Conservation (phyloP, 495 filamentous ascomycete genomes). For the Aspergillus coremiiformis region DNA sequence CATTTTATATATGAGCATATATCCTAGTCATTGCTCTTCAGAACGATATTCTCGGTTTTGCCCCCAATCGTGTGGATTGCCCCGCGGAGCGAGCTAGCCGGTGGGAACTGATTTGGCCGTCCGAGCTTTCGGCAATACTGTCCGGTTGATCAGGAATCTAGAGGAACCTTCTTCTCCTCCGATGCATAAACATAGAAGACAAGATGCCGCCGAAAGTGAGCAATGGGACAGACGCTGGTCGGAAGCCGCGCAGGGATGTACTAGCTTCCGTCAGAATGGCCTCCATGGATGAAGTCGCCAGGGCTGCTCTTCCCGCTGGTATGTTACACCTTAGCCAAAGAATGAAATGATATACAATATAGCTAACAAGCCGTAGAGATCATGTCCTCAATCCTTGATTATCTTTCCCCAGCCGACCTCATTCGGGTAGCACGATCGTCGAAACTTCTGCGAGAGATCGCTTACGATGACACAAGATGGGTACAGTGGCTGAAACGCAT, state of each 20-base stretch:
- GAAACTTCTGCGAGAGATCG: conserved; percentile 91
- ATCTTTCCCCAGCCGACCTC: conserved; percentile 75
- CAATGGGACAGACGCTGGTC: conserved; percentile 45
- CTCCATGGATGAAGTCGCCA: conserved; percentile 66
- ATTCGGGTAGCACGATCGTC: conserved; percentile 83
- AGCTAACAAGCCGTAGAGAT: conserved; percentile 56
- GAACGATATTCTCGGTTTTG: not conserved
- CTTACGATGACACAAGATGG: conserved; percentile 97
- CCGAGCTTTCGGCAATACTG: conserved; percentile 5
- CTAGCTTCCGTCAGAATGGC: conserved; percentile 65
- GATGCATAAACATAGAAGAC: conserved; percentile 26
- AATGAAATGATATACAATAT: not conserved
- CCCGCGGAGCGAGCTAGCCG: conserved; percentile 7
- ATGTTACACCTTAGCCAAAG: conserved; percentile 14
- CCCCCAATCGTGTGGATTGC: conserved; percentile 1
- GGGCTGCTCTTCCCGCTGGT: conserved; percentile 76
- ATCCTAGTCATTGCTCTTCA: not conserved
- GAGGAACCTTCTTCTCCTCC: conserved; percentile 8
- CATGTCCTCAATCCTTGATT: conserved; percentile 78
- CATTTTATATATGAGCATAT: not conserved
- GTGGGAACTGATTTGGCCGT: conserved; percentile 1
- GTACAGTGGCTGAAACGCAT: conserved; percentile 74
- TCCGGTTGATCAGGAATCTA: not conserved
- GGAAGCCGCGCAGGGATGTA: conserved; percentile 50
- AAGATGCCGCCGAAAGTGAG: conserved; percentile 56